Evolutionary conservation across 1,284 basidiomycete species (phyloP).

Genomic region (Tilletiaria anomala): DNA sequence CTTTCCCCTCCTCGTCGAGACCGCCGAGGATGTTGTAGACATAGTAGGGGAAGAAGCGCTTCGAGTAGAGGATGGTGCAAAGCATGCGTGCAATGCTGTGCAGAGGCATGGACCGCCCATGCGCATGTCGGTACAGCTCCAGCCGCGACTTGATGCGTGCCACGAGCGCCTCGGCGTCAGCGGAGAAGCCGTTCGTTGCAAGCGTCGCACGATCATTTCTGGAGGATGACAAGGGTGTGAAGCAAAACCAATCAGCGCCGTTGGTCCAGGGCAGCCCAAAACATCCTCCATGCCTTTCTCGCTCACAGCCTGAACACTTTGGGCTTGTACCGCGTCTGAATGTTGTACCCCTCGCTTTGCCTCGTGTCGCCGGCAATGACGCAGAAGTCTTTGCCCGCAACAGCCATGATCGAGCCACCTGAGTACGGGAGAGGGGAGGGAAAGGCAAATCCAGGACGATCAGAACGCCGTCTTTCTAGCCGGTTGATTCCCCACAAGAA

Average conservation of each 20-base stretch:
- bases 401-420: conserved; percentile 33
- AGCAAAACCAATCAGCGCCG: too few relatives aligned
- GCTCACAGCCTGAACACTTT: conserved; percentile 37
- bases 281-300: too few relatives aligned
- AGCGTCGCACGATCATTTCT: conserved; percentile 34
- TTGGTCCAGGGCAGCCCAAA: not conserved
- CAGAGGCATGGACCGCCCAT: conserved; percentile 34
- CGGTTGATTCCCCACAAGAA: too few relatives aligned
- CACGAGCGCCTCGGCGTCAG: conserved; percentile 36
- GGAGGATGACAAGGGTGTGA: not conserved
- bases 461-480: too few relatives aligned
- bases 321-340: conserved; percentile 39
- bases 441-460: conserved; percentile 6
- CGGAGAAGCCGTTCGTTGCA: conserved; percentile 35
- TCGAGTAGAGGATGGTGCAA: conserved; percentile 35
- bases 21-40: conserved; percentile 40
- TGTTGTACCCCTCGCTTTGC: conserved; percentile 36
- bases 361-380: conserved; percentile 38
- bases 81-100: conserved; percentile 36
- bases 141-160: conserved; percentile 26
- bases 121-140: conserved; percentile 34
- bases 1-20: conserved; percentile 35
- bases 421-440: too few relatives aligned
- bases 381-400: conserved; percentile 36
- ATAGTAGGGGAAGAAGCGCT: conserved; percentile 40